Conservation (phyloP, 257 asterid species). For the Rhazya stricta region DNA sequence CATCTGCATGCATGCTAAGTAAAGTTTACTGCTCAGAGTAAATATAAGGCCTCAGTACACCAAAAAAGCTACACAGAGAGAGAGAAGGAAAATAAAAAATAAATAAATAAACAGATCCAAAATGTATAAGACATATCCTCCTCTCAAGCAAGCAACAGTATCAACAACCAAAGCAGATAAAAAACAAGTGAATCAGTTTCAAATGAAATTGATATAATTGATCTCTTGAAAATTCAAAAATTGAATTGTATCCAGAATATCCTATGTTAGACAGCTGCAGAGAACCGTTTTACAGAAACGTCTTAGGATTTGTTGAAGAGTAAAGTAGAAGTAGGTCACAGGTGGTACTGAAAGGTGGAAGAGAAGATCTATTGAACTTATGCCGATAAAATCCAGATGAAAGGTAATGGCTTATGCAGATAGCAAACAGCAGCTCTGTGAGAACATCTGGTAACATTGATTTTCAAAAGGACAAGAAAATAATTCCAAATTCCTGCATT, state of each 20-base stretch:
- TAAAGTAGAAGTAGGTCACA: not conserved
- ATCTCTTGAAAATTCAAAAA: not conserved
- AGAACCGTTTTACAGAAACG: not conserved
- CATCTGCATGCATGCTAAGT: constrained; percentile 91
- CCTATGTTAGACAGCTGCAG: not conserved
- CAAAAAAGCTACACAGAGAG: not conserved
- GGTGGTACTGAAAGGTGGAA: not conserved
- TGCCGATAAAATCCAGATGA: not conserved
- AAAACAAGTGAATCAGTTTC: constrained; percentile 1
- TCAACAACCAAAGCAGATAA: too few species aligned
- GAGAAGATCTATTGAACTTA: not conserved
- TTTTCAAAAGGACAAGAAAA: not conserved
- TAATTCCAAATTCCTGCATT: not conserved
- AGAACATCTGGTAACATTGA: not conserved
- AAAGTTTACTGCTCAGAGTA: constrained; percentile 83
- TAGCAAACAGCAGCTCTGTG: not conserved
- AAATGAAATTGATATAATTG: not conserved
- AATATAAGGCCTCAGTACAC: constrained; percentile 27
- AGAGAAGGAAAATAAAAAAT: not conserved
- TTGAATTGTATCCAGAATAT: not conserved
- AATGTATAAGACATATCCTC: not conserved
- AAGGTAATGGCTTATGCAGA: not conserved
- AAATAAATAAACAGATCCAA: not conserved
- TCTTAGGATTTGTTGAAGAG: not conserved
- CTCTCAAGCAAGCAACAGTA: constrained; percentile 4